Base-by-base conservation (phyloP, 805 yeast genomes). In the Jamesozyma hellenica region DNA sequence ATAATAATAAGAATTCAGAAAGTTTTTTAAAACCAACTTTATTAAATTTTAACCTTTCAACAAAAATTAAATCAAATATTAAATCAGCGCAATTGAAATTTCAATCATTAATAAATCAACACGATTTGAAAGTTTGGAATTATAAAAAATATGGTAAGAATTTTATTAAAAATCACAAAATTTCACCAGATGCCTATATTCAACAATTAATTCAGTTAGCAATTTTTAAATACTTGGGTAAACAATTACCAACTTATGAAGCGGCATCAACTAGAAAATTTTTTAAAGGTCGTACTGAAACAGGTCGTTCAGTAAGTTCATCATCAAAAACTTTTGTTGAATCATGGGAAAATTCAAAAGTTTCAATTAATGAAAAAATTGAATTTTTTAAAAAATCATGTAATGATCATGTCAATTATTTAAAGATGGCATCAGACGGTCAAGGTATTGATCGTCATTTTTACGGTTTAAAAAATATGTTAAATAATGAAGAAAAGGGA, bases 131-230 rank as follows among this genome's bases (percentile, higher is more conserved):
- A 45, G 82, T 84, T 17, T 78, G 86, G 76, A 82, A 79, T 51
- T 84, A 79, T 66, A 74, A 75, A 57, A 87, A 88, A 40, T 77
- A 80, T 55, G 98, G 97, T 49, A 92, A 90, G 67, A 71, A 74
- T 53, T 72, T 75, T 55, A 88, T 92, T 61, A 90, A 90, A 64
- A 70, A 75, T 53, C 80, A 82, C 66, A 86, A 84, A 64, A 70
- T 74, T 36, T 84, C 95, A 1, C 98, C 98, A 21, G 98, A 90
- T 62, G 95, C 96, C 1, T 90, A 73, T 57, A 75, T 85, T 38
- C 98, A 90, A 64, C 80, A 88, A 79, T 58, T 87, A 51, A 75
- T 90, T 55, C 98, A 90, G 70, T 71, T 92, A 47, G 95, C 95
- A 15, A 82, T 86, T 63, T 90, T 68, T 69, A 87, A 86, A 64